phyloP scores from a whole-genome alignment of 768 basidiomycete species.

The Mycena pura region DNA sequence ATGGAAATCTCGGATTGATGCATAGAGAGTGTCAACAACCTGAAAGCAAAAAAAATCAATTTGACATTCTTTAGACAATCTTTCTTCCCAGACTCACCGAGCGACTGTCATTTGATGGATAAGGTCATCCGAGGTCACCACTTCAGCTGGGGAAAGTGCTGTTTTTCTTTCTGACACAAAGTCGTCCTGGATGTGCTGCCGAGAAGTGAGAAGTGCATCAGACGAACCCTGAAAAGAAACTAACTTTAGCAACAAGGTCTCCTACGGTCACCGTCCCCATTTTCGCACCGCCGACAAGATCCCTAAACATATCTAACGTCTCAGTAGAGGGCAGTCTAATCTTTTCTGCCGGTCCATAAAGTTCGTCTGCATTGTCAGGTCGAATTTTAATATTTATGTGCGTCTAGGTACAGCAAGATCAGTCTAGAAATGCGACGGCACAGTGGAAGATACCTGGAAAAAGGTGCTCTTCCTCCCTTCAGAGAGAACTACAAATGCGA shows the following conservation, averaged over 20 bases:
- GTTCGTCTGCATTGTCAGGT: constrained; percentile 30
- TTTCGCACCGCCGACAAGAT: constrained; percentile 67
- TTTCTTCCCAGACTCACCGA: constrained; percentile 57
- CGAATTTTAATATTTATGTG: constrained; percentile 60
- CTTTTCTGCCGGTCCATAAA: constrained; percentile 58
- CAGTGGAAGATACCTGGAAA: constrained; percentile 59
- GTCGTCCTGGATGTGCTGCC: constrained; percentile 77
- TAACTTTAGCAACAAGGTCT: constrained; percentile 66
- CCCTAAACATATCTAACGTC: constrained; percentile 61
- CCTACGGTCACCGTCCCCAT: constrained; percentile 59
- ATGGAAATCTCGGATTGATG: constrained; percentile 62
- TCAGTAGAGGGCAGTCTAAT: constrained; percentile 54
- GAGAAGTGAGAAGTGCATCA: background rate
- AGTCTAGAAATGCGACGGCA: background rate
- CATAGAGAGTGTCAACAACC: constrained; percentile 67
- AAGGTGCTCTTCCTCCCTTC: constrained; percentile 76
- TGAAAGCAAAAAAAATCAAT: constrained; percentile 34
- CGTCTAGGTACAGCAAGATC: constrained; percentile 51
- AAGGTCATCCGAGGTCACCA: constrained; percentile 63
- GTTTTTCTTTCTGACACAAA: constrained; percentile 61
- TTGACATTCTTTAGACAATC: background rate
- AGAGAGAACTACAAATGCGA: constrained; percentile 66
- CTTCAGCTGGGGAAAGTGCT: constrained; percentile 36
- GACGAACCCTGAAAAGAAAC: constrained; percentile 9
- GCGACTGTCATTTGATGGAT: constrained; percentile 72